A percentile compares a stretch with the other conserved stretches of the same genome.
These are phyloP conservation scores for Aspergillus sp. DNA, from an alignment of 2,329 filamentous ascomycete genomes.

Conservation along the genomic window DNA sequence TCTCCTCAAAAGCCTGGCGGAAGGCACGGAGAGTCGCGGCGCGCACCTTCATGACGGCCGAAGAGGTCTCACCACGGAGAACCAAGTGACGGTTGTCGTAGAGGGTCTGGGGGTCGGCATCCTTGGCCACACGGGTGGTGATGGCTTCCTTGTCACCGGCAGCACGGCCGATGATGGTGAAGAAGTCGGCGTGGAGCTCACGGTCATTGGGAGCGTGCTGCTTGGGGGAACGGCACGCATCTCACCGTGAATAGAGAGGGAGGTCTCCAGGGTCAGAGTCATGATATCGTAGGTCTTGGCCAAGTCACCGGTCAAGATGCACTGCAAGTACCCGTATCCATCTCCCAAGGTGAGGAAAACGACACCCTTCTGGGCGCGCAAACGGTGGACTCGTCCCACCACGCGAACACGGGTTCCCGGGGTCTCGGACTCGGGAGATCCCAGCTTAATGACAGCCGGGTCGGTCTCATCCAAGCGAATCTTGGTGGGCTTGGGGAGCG, in stretches of 20 bases:
- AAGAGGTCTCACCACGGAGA: slow-evolving; percentile 76
- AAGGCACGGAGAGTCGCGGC: slow-evolving; percentile 78
- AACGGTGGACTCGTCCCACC: slow-evolving; percentile 74
- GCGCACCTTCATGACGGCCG: slow-evolving; percentile 83
- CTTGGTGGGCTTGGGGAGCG: slow-evolving; percentile 67
- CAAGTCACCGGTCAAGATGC: slow-evolving; percentile 73
- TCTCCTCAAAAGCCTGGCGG: slow-evolving; percentile 70
- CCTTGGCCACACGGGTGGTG: slow-evolving; percentile 71
- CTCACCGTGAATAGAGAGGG: slow-evolving; percentile 77
- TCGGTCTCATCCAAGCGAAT: slow-evolving; percentile 73
- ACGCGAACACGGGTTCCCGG: slow-evolving; percentile 72
- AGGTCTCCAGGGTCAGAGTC: slow-evolving; percentile 81
- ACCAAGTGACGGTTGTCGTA: slow-evolving; percentile 80
- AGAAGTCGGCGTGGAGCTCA: slow-evolving; percentile 88
- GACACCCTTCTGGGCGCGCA: slow-evolving; percentile 76
- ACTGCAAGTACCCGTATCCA: slow-evolving; percentile 81
- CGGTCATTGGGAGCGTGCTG: slow-evolving; percentile 76
- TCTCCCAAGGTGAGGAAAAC: slow-evolving; percentile 84
- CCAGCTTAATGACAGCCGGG: slow-evolving; percentile 52
- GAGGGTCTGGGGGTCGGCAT: slow-evolving; percentile 67
- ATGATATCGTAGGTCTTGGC: slow-evolving; percentile 89
- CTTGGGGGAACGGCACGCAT: slow-evolving; percentile 72
- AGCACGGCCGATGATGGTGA: slow-evolving; percentile 71
- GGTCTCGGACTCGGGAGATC: slow-evolving; percentile 52
- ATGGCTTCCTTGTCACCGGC: slow-evolving; percentile 86